Base-by-base conservation (phyloP, 129 eudicot species). In the Calendula officinalis region DNA sequence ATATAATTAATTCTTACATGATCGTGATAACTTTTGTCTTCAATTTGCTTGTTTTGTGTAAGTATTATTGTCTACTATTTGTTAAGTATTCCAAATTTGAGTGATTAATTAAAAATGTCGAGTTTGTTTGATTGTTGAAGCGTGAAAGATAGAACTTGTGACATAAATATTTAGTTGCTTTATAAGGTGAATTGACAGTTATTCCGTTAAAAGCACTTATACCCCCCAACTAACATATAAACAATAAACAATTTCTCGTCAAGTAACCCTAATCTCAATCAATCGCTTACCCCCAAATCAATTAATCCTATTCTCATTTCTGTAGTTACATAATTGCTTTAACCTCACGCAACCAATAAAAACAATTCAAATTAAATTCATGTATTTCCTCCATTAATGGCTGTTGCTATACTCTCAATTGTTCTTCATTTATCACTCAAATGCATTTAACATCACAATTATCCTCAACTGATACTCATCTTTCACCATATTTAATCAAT, bases 401-500 rank as follows among this genome's bases (percentile, higher is more conserved):
- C 37, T 81, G 43, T n/a, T 78, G 32, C 38, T 78, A 50, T 16
- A 16, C 60, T 9, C 59, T 12, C 46, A 47, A 46, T 1, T 64
- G 46, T 47, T 60, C 15, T 49, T 84, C 63, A 40, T 61, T 41
- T 60, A 75, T 27, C 14, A 71, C 50, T 51, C 75, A 37, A 43
- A 56, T 42, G 86, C 81, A 56, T 73, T 66, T 56, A 74, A 82
- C 74, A 79, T 87, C 68, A 84, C 83, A 53, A 34, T 48, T 6
- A 42, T 81, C n/a, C 70, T 77, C 9, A 34, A 7, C 72, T 69
- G 48, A 39, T 56, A 78, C 53, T 77, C 85, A 2, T 77, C 68
- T 12, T 81, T 79, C 78, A 75, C 70, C 78, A 65, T 40, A 44
- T 87, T 83, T 79, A 80, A 81, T 43, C 52, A 34, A 54, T 83